phyloP scores from a whole-genome alignment of 495 filamentous ascomycete species.

The Aspergillus ostianus region DNA sequence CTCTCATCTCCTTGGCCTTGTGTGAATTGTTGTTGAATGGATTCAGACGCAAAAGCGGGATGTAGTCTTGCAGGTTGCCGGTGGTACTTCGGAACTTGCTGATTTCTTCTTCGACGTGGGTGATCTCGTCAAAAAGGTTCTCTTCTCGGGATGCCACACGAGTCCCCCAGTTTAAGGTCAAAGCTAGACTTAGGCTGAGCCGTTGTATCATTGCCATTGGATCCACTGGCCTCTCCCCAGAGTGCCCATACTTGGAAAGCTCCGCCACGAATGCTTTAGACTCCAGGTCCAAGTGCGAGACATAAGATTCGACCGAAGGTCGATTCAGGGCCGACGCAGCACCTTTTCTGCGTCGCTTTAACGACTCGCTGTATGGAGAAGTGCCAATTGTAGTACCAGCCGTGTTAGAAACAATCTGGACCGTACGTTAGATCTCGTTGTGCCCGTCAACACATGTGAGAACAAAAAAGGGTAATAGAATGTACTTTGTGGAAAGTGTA shows the following conservation, averaged over 20 bases:
- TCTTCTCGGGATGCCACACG: conserved; percentile 58
- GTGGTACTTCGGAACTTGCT: conserved; percentile 59
- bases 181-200: conserved; percentile 52
- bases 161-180: conserved; percentile 64
- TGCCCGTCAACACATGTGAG: not conserved
- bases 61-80: conserved; percentile 63
- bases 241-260: conserved; percentile 52
- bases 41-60: conserved; percentile 58
- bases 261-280: conserved; percentile 59
- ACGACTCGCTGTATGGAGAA: conserved; percentile 59
- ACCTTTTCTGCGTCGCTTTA: conserved; percentile 63
- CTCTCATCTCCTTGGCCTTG: conserved; percentile 57
- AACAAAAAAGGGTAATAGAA: not conserved
- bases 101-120: conserved; percentile 59
- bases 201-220: conserved; percentile 62
- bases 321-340: conserved; percentile 63
- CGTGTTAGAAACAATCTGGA: conserved; percentile 58
- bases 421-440: not conserved
- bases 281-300: conserved; percentile 60
- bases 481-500: conserved; percentile 66
- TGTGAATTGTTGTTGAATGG: conserved; percentile 51
- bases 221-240: conserved; percentile 52
- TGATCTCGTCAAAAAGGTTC: conserved; percentile 60
- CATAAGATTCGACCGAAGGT: conserved; percentile 58
- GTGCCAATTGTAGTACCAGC: conserved; percentile 67